Evolutionary conservation across 2,329 filamentous ascomycete species (phyloP), one percentile per base, ranked within the genome.

Genomic region (Camptophora hylomeconis): DNA sequence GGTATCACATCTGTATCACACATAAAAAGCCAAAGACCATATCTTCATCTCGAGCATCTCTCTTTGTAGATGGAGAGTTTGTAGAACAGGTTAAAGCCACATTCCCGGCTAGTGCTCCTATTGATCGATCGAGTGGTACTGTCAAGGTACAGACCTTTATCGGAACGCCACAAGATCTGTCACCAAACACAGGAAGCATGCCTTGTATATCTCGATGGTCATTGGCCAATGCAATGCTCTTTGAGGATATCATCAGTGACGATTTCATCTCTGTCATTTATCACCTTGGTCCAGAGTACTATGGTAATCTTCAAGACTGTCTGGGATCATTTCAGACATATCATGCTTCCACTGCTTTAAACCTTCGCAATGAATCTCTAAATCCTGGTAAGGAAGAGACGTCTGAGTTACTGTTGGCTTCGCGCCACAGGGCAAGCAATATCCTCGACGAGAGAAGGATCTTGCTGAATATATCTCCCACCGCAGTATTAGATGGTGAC

Each of bases 311-410:
- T 44, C 89, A 98, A 54, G 89, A 98, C 48, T 89, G 83, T 43
- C 67, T 98, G 9, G 89, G 92, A 4, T 87, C 84, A 2, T 92
- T 98, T 47, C 84, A 95, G 49, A 98, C 92, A 0, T 98, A 98
- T 49, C 75, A 80, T 45, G 87, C 89, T 5, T 95, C 89, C 1
- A 87, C 89, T 5, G 76, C 81, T 30, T 61, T 98, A 20, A 89
- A 92, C 35, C 67, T 94, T 30, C 78, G 87, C 24, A 95, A 95
- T 45, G 89, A 98, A 48, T 72, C 84, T 28, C 66, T 92, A 20
- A 81, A 92, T 52, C 78, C 82, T 2, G 86, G 84, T 8, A 92
- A 84, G 48, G 83, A 92, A 40, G 83, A 92, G 37, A 75, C 71
- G 27, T 95, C 89, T 2, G 87, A 95, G 43, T 93, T 98, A 28